Evolutionary conservation across 2,329 filamentous ascomycete genomes (phyloP).

Genomic region (Elsinoe ampelina): DNA sequence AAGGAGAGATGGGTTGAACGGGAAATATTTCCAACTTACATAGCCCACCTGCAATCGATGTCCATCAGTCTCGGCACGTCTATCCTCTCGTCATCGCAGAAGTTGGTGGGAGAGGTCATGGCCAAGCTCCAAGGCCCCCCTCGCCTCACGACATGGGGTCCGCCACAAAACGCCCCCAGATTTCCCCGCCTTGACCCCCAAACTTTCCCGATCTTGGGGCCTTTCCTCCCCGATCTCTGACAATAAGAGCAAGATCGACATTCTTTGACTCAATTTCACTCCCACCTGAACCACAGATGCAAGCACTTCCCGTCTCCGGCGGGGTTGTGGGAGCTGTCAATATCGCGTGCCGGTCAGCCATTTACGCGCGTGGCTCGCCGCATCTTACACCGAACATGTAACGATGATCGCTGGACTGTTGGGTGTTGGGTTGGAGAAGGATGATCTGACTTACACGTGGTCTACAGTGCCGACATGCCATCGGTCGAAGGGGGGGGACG

Average conservation of each 20-base stretch:
- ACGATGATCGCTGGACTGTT: conserved; percentile 3
- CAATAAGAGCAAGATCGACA: neutral
- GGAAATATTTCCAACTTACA: neutral
- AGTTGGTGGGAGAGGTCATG: neutral
- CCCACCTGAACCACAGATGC: neutral
- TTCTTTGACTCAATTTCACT: neutral
- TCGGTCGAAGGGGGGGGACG: neutral
- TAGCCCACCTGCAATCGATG: neutral
- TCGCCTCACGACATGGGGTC: neutral
- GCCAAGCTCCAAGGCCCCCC: neutral
- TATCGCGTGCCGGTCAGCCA: conserved; percentile 5
- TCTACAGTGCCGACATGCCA: neutral
- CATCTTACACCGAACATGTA: neutral
- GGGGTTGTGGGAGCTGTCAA: conserved; percentile 4
- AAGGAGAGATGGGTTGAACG: neutral
- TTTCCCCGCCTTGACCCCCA: conserved; percentile 1
- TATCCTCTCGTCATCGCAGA: neutral
- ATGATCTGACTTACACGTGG: neutral
- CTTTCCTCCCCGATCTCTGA: conserved; percentile 7
- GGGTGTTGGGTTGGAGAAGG: neutral
- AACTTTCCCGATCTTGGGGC: conserved; percentile 5
- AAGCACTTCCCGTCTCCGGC: conserved; percentile 1
- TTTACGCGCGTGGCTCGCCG: conserved; percentile 7
- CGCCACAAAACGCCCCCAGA: neutral
- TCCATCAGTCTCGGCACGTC: conserved; percentile 1